Conservation (phyloP, 108 stramenopile species). For the Skeletonema marinoi region DNA sequence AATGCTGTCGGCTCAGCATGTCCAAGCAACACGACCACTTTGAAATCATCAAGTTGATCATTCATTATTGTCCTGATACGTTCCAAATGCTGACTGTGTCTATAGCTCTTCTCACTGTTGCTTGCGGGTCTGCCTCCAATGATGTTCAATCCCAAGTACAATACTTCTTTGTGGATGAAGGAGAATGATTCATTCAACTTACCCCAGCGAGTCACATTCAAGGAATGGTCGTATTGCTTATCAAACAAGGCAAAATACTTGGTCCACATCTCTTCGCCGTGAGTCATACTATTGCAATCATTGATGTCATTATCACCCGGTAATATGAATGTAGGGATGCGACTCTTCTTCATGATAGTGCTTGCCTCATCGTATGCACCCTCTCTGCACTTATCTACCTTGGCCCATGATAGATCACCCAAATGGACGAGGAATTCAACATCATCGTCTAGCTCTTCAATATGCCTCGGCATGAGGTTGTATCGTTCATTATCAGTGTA, state of each 20-base stretch:
- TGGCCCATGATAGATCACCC: slow-evolving; percentile 69
- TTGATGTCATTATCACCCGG: slow-evolving; percentile 82
- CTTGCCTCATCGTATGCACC: slow-evolving; percentile 45
- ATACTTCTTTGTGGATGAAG: slow-evolving; percentile 56
- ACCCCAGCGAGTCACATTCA: slow-evolving; percentile 43
- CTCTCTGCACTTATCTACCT: slow-evolving; percentile 49
- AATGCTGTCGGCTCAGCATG: slow-evolving; percentile 23
- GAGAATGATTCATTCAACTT: slow-evolving; percentile 58
- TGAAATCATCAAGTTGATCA: slow-evolving; percentile 4
- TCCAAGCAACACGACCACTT: slow-evolving; percentile 24
- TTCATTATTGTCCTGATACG: slow-evolving; percentile 16
- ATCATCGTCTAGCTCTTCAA: slow-evolving; percentile 48
- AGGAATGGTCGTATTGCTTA: slow-evolving; percentile 31
- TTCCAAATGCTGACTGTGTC: slow-evolving; percentile 38
- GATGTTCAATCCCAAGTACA: slow-evolving; percentile 73
- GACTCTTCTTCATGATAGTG: slow-evolving; percentile 30
- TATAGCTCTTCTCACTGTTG: slow-evolving; percentile 44
- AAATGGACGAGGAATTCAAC: slow-evolving; percentile 77
- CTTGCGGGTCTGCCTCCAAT: slow-evolving; percentile 48
- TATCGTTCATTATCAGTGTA: slow-evolving; percentile 46
- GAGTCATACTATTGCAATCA: slow-evolving; percentile 56
- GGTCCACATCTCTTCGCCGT: slow-evolving; percentile 54
- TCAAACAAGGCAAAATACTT: slow-evolving; percentile 57
- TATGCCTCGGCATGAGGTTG: slow-evolving; percentile 38
- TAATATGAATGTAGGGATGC: slow-evolving; percentile 62